Evolutionary conservation across 2,329 filamentous ascomycete species (phyloP), one percentile per base, ranked within the genome.

Genomic region (Laburnicola sp.): DNA sequence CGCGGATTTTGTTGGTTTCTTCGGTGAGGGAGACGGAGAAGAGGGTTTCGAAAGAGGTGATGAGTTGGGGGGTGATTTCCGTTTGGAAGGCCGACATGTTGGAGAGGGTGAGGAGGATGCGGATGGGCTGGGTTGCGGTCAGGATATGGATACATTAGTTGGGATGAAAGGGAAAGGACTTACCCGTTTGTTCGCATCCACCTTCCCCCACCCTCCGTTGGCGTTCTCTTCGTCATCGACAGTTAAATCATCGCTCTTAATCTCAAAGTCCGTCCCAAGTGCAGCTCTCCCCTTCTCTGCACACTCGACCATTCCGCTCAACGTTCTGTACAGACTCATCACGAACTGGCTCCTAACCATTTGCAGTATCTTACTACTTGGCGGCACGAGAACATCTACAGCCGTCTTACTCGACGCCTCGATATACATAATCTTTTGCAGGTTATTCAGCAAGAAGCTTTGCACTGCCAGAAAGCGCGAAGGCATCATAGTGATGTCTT

Each of bases 221-320:
- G 62, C 53, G 6, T 54, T 55, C 32, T 69, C 66, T 37, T 64
- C 63, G 16, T 61, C 58, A 6, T 65, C 62, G 6, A 76, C 61
- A 0, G 73, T 76, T 1, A 80, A 69, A 48, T 77, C 73, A 55
- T 82, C 78, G 30, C 81, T 72, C 49, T 81, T 79, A 65, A 79
- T 77, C 50, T 80, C 78, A 50, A 78, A 78, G 6, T 78, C 76
- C 22, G 76, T 75, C 39, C 87, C 85, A 0, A 83, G 76, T 60
- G 84, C 85, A 60, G 86, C 83, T 10, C 85, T 72, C 2, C 86
- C 82, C 50, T 85, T 85, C 74, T 97, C 91, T 2, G 94, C 93
- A 72, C 96, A 97, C 74, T 97, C 94, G 1, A 99, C 91, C 85
- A 99, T 93, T 22, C 93, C 94, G 63, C 90, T 95, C 32, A 99